Evolutionary conservation across 2,329 filamentous ascomycete genomes (phyloP).

Genomic region (Geosmithia morbida): DNA sequence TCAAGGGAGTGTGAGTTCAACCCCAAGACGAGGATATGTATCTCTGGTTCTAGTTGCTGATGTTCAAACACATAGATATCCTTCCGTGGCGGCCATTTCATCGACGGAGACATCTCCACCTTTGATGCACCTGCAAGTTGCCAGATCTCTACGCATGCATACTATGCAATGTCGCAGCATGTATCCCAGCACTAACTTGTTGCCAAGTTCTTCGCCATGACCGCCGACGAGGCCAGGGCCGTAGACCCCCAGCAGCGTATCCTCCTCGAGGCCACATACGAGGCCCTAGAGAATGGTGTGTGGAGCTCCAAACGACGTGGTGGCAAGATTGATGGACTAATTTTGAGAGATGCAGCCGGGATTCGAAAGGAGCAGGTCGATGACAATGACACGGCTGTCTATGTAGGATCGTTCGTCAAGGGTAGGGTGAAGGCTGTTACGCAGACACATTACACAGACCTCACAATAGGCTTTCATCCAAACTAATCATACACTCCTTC

Average conservation of each 20-base stretch:
- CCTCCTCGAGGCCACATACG: conserved; percentile 33
- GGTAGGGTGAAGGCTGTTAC: conserved; percentile 12
- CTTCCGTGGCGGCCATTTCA: conserved; percentile 34
- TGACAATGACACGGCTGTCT: conserved; percentile 30
- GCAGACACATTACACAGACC: too few species aligned
- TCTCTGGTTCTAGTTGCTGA: conserved; percentile 6
- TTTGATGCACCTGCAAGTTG: conserved; percentile 33
- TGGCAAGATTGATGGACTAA: not conserved
- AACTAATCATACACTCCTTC: not conserved
- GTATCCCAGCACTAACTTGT: not conserved
- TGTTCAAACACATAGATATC: conserved; percentile 18
- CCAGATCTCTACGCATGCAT: not conserved
- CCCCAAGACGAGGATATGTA: not conserved
- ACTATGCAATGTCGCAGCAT: not conserved
- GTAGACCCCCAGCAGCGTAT: conserved; percentile 40
- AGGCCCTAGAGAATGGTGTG: conserved; percentile 33
- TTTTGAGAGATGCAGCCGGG: conserved; percentile 17
- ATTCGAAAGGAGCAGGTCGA: conserved; percentile 26
- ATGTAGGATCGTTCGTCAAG: conserved; percentile 35
- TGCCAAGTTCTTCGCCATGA: conserved; percentile 33
- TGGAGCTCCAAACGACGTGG: not conserved
- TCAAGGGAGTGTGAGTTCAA: conserved; percentile 27
- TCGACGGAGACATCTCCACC: conserved; percentile 27
- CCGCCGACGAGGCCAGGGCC: conserved; percentile 33
- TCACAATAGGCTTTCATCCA: not conserved